Evolutionary conservation across 2,329 filamentous ascomycete species (phyloP).

Genomic region (Apiospora malaysiana): DNA sequence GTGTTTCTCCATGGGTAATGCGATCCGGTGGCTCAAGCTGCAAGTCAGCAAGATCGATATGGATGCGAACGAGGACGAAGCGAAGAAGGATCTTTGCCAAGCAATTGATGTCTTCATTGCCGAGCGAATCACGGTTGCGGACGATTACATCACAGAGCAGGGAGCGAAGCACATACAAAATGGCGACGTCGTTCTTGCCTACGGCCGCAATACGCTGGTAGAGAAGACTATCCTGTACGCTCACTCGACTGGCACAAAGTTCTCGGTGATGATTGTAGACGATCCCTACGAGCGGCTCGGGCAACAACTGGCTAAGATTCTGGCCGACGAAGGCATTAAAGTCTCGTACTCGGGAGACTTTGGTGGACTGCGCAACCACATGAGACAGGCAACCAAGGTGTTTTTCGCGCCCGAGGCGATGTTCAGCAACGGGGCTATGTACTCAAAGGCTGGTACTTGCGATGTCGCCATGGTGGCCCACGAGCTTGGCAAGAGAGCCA

Average conservation of each 20-base stretch:
- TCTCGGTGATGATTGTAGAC: conserved; percentile 86
- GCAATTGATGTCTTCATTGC: conserved; percentile 89
- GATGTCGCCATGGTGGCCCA: conserved; percentile 85
- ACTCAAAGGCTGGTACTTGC: conserved; percentile 85
- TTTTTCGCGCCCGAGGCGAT: conserved; percentile 91
- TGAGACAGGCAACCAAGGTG: conserved; percentile 71
- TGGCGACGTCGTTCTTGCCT: conserved; percentile 85
- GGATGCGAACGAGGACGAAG: conserved; percentile 78
- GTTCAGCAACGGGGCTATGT: conserved; percentile 92
- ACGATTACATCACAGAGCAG: conserved; percentile 81
- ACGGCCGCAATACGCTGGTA: conserved; percentile 84
- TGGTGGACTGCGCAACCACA: conserved; percentile 75
- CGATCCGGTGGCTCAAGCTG: conserved; percentile 92
- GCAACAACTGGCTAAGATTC: conserved; percentile 67
- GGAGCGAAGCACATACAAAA: conserved; percentile 77
- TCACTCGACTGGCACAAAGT: conserved; percentile 71
- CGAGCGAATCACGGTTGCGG: conserved; percentile 86
- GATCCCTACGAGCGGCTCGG: conserved; percentile 61
- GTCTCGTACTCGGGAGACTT: conserved; percentile 82
- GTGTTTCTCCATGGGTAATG: conserved; percentile 96
- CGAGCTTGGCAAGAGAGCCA: conserved; percentile 77
- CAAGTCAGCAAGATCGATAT: conserved; percentile 91
- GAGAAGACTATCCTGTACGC: conserved; percentile 82
- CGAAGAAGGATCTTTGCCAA: conserved; percentile 78
- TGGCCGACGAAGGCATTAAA: conserved; percentile 71